Conservation (phyloP, 345 rosid genomes). For the Aquilaria yunnanensis region DNA sequence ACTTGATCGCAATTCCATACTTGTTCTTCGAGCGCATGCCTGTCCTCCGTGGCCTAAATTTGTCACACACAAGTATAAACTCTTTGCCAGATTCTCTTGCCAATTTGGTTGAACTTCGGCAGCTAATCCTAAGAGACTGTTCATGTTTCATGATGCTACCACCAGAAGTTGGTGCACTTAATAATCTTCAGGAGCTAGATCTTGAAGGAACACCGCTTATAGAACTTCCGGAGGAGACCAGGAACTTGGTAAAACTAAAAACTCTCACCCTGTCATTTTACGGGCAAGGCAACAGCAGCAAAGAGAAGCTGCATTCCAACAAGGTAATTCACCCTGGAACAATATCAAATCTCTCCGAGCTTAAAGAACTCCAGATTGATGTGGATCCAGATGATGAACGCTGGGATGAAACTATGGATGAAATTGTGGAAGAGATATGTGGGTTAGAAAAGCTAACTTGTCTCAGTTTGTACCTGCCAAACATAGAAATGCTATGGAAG, state of each 20-base stretch:
- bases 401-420: constrained; percentile 10
- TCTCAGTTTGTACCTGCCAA: constrained; percentile 12
- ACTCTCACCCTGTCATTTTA: constrained; percentile 13
- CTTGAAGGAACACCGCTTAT: constrained; percentile 2
- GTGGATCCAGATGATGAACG: constrained; percentile 15
- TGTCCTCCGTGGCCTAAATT: constrained; percentile 12
- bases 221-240: constrained; percentile 8
- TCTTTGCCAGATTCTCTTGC: constrained; percentile 18
- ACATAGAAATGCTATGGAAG: constrained; percentile 1
- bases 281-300: not conserved
- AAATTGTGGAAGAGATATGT: constrained; percentile 11
- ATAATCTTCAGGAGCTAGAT: constrained; percentile 17
- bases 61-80: constrained; percentile 22
- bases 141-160: constrained; percentile 12
- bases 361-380: constrained; percentile 13
- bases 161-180: constrained; percentile 17
- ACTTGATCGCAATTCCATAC: too few relatives aligned
- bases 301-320: not conserved
- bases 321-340: constrained; percentile 5
- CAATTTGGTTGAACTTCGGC: constrained; percentile 10
- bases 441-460: not conserved
- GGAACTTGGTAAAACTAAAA: not conserved
- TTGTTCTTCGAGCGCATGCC: too few relatives aligned
- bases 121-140: constrained; percentile 16
- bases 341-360: constrained; percentile 7